Evolutionary conservation across 345 rosid species (phyloP), one percentile per base, ranked within the genome.

Genomic region (Camelina neglecta): DNA sequence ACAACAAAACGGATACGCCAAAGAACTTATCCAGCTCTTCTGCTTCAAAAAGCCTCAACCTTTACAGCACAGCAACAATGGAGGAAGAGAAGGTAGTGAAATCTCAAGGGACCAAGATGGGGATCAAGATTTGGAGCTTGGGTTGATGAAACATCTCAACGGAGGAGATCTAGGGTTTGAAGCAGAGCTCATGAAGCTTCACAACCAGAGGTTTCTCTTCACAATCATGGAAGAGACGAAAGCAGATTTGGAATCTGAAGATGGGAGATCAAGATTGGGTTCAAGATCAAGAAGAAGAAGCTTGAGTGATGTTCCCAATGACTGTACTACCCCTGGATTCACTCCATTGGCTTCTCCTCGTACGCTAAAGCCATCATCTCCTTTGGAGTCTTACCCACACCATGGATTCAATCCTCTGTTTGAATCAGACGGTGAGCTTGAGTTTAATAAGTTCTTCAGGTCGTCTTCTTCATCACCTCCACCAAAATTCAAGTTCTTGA

Each of bases 191-290:
- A 95, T 89, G 93, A 92, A 93, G 82, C 84, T 95, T 41, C 97
- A 95, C 74, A 92, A 92, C 75, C 98, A 96, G 3, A 88, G 99
- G 77, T 87, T 95, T 55, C 87, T 95, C 51, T 95, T 89, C 94
- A 89, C 99, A 60, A 95, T 95, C 82, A 90, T 89, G 20, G 99
- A 95, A 67, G 99, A 95, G 82, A 87, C 97, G 0, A 87, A 85
- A 82, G 99, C 93, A 47, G 99, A 95, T 73, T 84, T 95, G 89
- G 99, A 95, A 67, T 92, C 99, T 36, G 96, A 90, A 3, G 97
- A 89, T 73, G 96, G 87, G 26, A 88, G 80, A 67, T 91, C 98
- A 1, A 85, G 83, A 62, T 75, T 78, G 54, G 75, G 83, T 42
- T 83, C 83, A 20, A 78, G 84, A 35, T 93, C 98, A 2, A 91